Evolutionary conservation across 2,329 filamentous ascomycete species (phyloP), one percentile per base, ranked within the genome.

Genomic region (Aphanocladium album): DNA sequence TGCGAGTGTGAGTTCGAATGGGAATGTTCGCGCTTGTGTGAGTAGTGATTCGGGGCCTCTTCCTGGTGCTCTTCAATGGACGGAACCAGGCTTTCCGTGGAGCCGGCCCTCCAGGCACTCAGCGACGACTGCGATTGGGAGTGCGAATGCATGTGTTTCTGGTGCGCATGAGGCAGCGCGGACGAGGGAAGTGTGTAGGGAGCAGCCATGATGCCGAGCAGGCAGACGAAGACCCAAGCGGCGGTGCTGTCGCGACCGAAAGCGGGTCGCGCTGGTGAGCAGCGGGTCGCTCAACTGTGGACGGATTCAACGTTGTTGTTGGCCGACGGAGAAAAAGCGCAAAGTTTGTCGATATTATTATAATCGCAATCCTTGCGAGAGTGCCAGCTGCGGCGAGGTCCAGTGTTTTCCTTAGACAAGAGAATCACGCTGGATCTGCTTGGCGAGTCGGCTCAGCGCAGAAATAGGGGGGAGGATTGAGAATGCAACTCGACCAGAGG

Each of bases 141-240:
- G 56, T 76, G 76, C 7, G 74, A 70, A 65, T 79, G 74, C 50
- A 74, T 70, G 62, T 75, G 71, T 53, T 76, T 76, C 58, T 78
- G 73, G 65, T 81, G 77, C 61, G 76, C 77, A 64, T 79, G 79
- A 57, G 79, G 77, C 50, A 82, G 70, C 43, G 79, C 74, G 39
- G 80, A 76, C 39, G 80, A 77, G n/a, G 82, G 82, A 59, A 85
- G 71, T 56, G 77, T 75, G 68, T 83, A 85, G 23, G 82, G 79
- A 41, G 81, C 79, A 62, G 79, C 76, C 79, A 82, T 82, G 60
- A 61, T 72, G 51, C 41, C 19, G 23, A 23, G 45, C 51, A 47
- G 57, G 41, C 33, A 43, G 57, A 25, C 21, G 11, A 52, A 53
- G 25, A 51, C 43, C 30, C 55, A 35, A 5, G 25, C 2, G 12